Evolutionary conservation across 169 alveolate species (phyloP), one percentile per base, ranked within the genome.

Genomic region (Babesia divergens): DNA sequence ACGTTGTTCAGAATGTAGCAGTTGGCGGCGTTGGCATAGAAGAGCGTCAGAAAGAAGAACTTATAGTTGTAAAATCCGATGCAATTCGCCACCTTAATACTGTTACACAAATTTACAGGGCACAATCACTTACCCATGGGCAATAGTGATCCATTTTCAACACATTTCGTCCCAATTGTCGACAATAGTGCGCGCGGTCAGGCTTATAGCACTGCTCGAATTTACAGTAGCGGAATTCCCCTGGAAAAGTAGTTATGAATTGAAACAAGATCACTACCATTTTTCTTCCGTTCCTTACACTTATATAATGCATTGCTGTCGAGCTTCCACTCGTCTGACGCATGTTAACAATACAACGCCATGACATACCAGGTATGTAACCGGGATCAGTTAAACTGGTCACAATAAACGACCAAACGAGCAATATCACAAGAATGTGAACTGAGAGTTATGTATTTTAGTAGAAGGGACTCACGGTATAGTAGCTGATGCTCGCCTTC

Each of bases 91-190:
- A 75, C 80, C 85, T 75, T 31, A 20, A 20, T 18, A 52, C 37
- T 14, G 4, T 26, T 18, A 44, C 3, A 2, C 4, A 14, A 8
- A 38, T 14, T 11, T 6, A 38, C 8, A 11, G 13, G 6, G 32
- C 2, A 7, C n/a, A 40, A 11, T 13, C 44, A 34, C 82, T 14
- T 40, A 79, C 87, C 87, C 87, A 79, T 0, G 82, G 87, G 28
- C 87, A 79, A 37, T 79, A 79, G 35, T 79, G 87, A 35, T 79
- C 87, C 87, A 79, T 79, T 24, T 68, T 66, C 34, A 79, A 70
- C 40, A 79, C 82, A 69, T 79, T 79, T 20, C 82, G 43, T 40
- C 87, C 76, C 9, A 79, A 67, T 53, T 67, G 82, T 16, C 87
- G 66, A 34, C 62, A 66, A 35, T 32, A 76, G 53, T 70, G 82